phyloP scores from a whole-genome alignment of 805 yeast genomes.

The Trichomonascus vanleenenianus region DNA sequence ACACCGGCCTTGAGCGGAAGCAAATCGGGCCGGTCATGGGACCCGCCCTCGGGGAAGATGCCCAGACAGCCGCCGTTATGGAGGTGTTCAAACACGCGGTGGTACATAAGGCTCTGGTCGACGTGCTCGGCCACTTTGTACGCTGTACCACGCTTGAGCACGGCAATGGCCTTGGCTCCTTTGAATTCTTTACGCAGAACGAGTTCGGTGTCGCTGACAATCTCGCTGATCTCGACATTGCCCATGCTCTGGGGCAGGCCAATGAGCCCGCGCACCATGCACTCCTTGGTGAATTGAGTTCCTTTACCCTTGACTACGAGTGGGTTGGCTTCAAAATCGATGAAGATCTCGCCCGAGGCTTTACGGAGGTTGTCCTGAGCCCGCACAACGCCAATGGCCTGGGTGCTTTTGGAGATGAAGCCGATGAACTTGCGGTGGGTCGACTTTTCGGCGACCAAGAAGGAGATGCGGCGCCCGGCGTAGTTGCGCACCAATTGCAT shows the following conservation, averaged over 20 bases:
- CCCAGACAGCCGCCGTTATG: conserved; percentile 78
- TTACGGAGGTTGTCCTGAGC: conserved; percentile 76
- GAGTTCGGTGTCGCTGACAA: conserved; percentile 67
- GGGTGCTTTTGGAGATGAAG: conserved; percentile 60
- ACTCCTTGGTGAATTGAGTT: conserved; percentile 59
- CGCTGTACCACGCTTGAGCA: conserved; percentile 45
- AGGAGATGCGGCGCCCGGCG: conserved; percentile 62
- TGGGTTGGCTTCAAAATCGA: conserved; percentile 48
- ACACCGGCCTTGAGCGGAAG: conserved; percentile 95
- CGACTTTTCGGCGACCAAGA: conserved; percentile 79
- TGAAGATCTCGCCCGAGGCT: conserved; percentile 58
- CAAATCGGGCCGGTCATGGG: conserved; percentile 88
- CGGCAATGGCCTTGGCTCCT: conserved; percentile 36
- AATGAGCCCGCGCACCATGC: conserved; percentile 56
- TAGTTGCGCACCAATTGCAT: conserved; percentile 71
- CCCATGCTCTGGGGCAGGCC: conserved; percentile 77
- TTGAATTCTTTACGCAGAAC: conserved; percentile 63
- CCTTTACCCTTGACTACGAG: conserved; percentile 52
- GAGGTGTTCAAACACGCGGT: conserved; percentile 76
- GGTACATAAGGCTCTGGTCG: conserved; percentile 78
- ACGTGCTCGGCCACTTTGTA: conserved; percentile 75
- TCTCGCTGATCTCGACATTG: conserved; percentile 57
- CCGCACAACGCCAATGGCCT: conserved; percentile 85
- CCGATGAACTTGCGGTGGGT: conserved; percentile 64
- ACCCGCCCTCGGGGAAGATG: conserved; percentile 97